Evolutionary conservation across 192 early-diverging fungal species (phyloP), one percentile per base, ranked within the genome.

Genomic region (Lunasporangiospora selenospora): DNA sequence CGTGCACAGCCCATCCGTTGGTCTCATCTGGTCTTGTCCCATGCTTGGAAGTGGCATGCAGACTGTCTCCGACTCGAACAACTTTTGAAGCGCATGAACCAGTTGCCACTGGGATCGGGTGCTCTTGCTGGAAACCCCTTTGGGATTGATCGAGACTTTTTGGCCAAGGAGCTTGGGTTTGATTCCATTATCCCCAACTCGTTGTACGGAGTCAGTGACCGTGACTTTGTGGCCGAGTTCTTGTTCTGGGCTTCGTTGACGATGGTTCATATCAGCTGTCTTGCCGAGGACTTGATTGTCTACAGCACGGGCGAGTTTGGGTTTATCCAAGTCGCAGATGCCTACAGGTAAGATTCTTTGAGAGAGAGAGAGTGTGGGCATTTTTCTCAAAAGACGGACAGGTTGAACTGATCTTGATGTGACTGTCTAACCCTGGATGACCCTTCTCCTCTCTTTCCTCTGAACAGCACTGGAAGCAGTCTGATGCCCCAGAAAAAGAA

Each of bases 401-500:
- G 15, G 40, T 66, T 41, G 3, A 16, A 21, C 27, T 43, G 37
- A 21, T 34, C 19, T 55, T 34, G 51, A 51, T 58, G 49, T 75
- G 52, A 55, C 52, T 75, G 12, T 18, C 36, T 45, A n/a, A n/a
- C n/a, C n/a, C n/a, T n/a, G 12, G 6, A 11, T 77, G 19, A 16
- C 48, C 24, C 37, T 48, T 38, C 26, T 34, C 33, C 40, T 39
- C 43, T 49, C 27, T 32, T 39, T 41, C 11, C 19, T 11, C 6
- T 31, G 12, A 10, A 46, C 73, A 93, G 93, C 65, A 99, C 97
- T 34, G 97, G 97, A 21, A 93, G 90, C 77, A 94, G 92, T 59
- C 77, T 99, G 78, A 99, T 99, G 97, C 97, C 97, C 29, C 97
- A 99, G 66, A 99, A 99, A 80, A 99, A 99, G 87, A 99, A 99